Conservation (phyloP, 768 basidiomycete species). For the Saitozyma podzolica region DNA sequence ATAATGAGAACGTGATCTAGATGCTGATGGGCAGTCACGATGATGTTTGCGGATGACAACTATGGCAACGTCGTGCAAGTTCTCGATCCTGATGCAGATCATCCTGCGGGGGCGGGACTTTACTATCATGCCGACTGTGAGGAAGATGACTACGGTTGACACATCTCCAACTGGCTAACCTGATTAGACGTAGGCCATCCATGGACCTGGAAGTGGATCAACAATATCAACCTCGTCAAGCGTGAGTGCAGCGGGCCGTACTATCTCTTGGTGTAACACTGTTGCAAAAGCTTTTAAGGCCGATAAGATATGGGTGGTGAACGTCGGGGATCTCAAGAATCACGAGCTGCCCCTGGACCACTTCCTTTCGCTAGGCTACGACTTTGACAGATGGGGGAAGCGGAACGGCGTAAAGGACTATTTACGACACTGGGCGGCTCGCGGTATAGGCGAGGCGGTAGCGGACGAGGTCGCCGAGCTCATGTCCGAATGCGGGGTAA, state of each 20-base stretch:
- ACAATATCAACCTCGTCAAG: constrained; percentile 39
- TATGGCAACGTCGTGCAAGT: constrained; percentile 71
- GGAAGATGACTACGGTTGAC: no score
- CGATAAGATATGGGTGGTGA: constrained; percentile 67
- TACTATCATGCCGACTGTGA: constrained; percentile 62
- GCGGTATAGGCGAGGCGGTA: constrained; percentile 62
- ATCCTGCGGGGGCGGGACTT: constrained; percentile 67
- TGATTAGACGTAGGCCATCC: constrained; percentile 62
- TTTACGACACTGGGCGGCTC: constrained; percentile 63
- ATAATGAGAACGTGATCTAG: no score
- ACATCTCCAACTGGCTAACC: no score
- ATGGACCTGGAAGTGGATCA: constrained; percentile 70
- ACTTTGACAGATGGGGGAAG: constrained; percentile 61
- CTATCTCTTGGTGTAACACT: no score
- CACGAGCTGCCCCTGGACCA: constrained; percentile 71
- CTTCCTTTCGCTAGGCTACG: constrained; percentile 66
- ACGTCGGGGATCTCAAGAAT: constrained; percentile 74
- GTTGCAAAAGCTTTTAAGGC: constrained; percentile 64
- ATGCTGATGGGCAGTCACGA: no score
- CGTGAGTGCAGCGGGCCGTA: no score
- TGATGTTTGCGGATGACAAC: constrained; percentile 63
- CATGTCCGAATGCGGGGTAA: constrained; percentile 51
- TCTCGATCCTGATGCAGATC: constrained; percentile 60
- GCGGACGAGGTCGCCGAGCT: constrained; percentile 58
- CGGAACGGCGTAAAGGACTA: constrained; percentile 60